A percentile compares a stretch with the other conserved stretches of the same genome.
Evolutionary conservation across 2,329 filamentous ascomycete genomes (phyloP).

Genomic region (Calonectria pseudoturangicola): DNA sequence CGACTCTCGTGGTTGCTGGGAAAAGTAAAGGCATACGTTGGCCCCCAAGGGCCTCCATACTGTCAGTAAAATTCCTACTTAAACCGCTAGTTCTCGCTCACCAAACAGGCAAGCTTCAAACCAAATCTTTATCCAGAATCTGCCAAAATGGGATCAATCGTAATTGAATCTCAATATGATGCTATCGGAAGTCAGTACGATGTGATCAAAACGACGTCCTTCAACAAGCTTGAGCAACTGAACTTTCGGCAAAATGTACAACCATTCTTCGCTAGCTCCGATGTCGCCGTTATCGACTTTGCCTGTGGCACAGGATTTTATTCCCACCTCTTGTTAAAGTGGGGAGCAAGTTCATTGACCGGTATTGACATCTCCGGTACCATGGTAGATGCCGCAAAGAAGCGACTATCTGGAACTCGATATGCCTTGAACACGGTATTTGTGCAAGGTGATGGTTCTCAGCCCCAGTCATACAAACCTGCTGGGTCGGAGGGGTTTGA

Average conservation of each 20-base stretch:
- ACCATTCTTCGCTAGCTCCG: not conserved
- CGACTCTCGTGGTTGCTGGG: too few species aligned
- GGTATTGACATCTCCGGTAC: not conserved
- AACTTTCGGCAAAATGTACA: not conserved
- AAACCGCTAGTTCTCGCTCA: not conserved
- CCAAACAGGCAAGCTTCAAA: accelerated
- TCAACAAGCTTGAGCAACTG: slow-evolving; percentile 6
- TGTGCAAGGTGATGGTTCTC: not conserved
- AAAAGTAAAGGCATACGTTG: not conserved
- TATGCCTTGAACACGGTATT: not conserved
- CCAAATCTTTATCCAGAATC: not conserved
- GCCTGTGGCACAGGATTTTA: slow-evolving; percentile 7
- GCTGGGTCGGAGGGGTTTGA: not conserved
- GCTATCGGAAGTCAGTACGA: not conserved
- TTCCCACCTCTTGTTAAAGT: slow-evolving; percentile 2
- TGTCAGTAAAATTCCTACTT: not conserved
- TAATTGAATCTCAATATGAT: not conserved
- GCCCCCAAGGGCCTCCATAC: not conserved
- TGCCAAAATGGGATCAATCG: not conserved
- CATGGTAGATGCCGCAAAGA: not conserved
- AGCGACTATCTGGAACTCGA: not conserved
- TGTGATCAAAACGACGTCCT: not conserved
- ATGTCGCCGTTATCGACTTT: not conserved
- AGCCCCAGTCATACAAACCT: not conserved
- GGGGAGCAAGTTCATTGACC: not conserved